Base-by-base conservation (phyloP, 1,284 basidiomycete species). In the Tilletiaria anomala region DNA sequence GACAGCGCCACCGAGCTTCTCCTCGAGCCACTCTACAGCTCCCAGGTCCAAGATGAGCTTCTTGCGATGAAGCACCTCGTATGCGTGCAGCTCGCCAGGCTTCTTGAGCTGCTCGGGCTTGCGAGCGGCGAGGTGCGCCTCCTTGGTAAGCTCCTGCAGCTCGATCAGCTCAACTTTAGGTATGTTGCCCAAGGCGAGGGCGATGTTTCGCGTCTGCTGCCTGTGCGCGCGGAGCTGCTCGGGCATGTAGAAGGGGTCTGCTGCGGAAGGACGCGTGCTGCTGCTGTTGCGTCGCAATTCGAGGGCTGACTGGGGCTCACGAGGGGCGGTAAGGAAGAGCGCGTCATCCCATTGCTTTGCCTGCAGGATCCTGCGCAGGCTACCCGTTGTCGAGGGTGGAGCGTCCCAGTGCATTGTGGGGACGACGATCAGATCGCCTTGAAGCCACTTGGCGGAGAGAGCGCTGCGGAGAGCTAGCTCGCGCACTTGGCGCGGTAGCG, bases 381-480 rank as follows among this genome's bases (percentile, higher is more conserved):
- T 45, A 15, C 51, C 50, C 8, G 63, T 65, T 14, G 51, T 58
- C 39, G 45, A 35, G 3, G 61, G 61, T 5, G 63, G 54, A 16
- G 53, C 43, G n/a, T 51, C 51, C 58, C 60, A 65, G 26, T 47
- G 45, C 46, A 86, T 68, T 40, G 72, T 76, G 14, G 56, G 54
- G 26, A 91, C 82, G 31, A 93, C 74, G 37, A 82, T 78, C 12
- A 96, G 70, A 22, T 75, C 70, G 22, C 77, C 75, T 50, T 86
- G 81, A 54, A 75, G 75, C 57, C 89, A 72, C 66, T 86, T 83
- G 26, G 78, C 75, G 48, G 83, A 86, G 37, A 94, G 70, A 1
- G 85, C 85, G 33, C 86, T 80, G 19, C 83, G 77, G 75, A 94
- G 78, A n/a, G 88, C 89, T 74, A 94, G 81, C 59, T 85, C 75